These are phyloP conservation scores for Diaporthe citriasiana DNA, from an alignment of 2,329 filamentous ascomycete genomes.

Conservation along the genomic window DNA sequence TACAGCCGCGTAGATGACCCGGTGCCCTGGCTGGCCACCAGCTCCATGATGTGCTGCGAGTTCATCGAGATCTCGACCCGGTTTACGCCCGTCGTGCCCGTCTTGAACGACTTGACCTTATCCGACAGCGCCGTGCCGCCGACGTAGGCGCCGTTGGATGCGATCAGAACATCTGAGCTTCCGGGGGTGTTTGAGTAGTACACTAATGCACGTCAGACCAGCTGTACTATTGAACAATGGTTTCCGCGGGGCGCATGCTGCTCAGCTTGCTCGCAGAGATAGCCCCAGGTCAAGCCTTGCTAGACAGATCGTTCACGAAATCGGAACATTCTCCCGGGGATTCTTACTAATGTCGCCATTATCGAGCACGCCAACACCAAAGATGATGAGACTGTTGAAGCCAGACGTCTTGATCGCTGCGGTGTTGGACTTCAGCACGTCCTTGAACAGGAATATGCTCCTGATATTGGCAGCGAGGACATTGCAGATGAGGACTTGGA, in stretches of 20 bases:
- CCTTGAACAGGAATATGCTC: conserved; percentile 58
- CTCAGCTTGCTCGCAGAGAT: not conserved
- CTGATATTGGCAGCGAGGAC: conserved; percentile 39
- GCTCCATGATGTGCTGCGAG: conserved; percentile 55
- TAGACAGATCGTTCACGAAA: not conserved
- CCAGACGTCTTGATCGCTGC: conserved; percentile 56
- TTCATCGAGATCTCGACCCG: conserved; percentile 61
- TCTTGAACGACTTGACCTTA: conserved; percentile 60
- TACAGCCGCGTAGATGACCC: conserved; percentile 53
- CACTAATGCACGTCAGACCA: conserved; percentile 38
- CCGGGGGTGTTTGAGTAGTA: conserved; percentile 61
- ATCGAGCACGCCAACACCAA: conserved; percentile 58
- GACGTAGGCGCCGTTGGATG: conserved; percentile 59
- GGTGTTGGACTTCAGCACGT: conserved; percentile 61
- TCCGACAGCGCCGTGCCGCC: conserved; percentile 63
- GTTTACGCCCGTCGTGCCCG: conserved; percentile 50
- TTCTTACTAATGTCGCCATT: conserved; percentile 56
- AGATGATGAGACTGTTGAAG: conserved; percentile 60
- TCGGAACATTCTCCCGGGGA: not conserved
- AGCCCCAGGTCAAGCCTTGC: not conserved
- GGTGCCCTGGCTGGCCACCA: conserved; percentile 54
- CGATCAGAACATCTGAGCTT: conserved; percentile 53
- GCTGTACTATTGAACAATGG: not conserved
- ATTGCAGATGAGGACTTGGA: conserved; percentile 18
- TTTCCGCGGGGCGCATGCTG: not conserved